Evolutionary conservation across 108 stramenopile species (phyloP).

Genomic region (Nitzschia inconspicua): DNA sequence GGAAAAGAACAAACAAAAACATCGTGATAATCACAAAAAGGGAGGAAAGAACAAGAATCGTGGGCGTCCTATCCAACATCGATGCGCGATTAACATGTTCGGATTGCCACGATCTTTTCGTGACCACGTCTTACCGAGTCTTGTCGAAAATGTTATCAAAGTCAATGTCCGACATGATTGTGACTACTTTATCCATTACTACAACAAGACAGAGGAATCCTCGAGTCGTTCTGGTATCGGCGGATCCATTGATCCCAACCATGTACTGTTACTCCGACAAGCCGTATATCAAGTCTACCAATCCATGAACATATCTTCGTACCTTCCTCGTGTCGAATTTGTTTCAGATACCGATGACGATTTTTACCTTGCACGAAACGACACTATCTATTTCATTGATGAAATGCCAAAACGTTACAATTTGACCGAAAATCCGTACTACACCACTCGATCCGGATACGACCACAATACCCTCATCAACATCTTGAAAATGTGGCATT

Average conservation of each 20-base stretch:
- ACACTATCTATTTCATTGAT: neutral
- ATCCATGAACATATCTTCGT: too few relatives aligned
- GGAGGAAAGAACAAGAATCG: too few relatives aligned
- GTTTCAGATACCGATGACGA: conserved; percentile 3
- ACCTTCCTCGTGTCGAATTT: too few relatives aligned
- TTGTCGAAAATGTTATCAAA: conserved; percentile 29
- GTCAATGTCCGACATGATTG: conserved; percentile 32
- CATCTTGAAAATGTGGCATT: conserved; percentile 16
- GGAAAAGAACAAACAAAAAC: too few relatives aligned
- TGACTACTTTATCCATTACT: conserved; percentile 39
- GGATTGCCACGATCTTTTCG: conserved; percentile 42
- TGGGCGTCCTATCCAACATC: neutral
- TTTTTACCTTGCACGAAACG: neutral
- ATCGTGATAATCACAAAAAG: too few relatives aligned
- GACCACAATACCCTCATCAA: neutral
- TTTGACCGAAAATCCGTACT: too few relatives aligned
- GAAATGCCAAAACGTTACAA: too few relatives aligned
- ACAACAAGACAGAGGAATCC: too few relatives aligned
- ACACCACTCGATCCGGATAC: too few relatives aligned
- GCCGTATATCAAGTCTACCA: too few relatives aligned
- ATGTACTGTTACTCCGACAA: neutral
- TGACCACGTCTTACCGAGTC: conserved; percentile 42
- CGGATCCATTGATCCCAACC: neutral
- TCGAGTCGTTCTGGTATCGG: neutral
- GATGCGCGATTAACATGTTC: conserved; percentile 36